Evolutionary conservation across 2,329 filamentous ascomycete genomes (phyloP).

Genomic region (Aspergillus sp.): DNA sequence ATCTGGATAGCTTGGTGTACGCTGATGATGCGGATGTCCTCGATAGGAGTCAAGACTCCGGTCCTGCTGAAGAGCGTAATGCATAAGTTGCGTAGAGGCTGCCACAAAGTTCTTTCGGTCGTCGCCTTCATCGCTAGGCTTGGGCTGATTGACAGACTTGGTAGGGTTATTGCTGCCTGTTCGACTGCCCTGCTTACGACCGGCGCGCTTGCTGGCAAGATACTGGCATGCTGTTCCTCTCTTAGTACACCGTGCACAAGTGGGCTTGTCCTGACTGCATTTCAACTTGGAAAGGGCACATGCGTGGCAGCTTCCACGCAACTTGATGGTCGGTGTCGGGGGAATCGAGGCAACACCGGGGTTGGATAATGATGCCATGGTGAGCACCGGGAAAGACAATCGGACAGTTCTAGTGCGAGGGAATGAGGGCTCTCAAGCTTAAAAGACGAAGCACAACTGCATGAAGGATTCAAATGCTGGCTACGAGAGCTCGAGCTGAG

Average conservation of each 20-base stretch:
- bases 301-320: slow-evolving; percentile 13
- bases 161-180: slow-evolving; percentile 3
- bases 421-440: not conserved
- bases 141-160: not conserved
- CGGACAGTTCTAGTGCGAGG: not conserved
- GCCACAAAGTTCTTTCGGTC: not conserved
- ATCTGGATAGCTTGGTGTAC: slow-evolving; percentile 8
- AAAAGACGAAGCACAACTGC: not conserved
- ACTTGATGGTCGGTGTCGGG: slow-evolving; percentile 5
- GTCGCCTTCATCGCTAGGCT: not conserved
- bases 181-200: slow-evolving; percentile 12
- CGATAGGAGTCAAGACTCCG: slow-evolving; percentile 2
- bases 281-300: slow-evolving; percentile 16
- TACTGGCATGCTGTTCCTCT: slow-evolving; percentile 12
- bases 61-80: slow-evolving; percentile 14
- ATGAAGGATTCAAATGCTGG: slow-evolving; percentile 6
- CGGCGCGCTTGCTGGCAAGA: slow-evolving; percentile 11
- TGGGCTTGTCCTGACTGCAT: slow-evolving; percentile 16
- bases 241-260: slow-evolving; percentile 10
- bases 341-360: not conserved
- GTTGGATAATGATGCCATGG: not conserved
- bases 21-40: not conserved
- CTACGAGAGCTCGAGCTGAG: not conserved
- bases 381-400: not conserved
- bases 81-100: not conserved